A percentile compares a stretch with the other conserved stretches of the same genome.
Conservation (phyloP, 768 basidiomycete species). For the Grammothele lineata region DNA sequence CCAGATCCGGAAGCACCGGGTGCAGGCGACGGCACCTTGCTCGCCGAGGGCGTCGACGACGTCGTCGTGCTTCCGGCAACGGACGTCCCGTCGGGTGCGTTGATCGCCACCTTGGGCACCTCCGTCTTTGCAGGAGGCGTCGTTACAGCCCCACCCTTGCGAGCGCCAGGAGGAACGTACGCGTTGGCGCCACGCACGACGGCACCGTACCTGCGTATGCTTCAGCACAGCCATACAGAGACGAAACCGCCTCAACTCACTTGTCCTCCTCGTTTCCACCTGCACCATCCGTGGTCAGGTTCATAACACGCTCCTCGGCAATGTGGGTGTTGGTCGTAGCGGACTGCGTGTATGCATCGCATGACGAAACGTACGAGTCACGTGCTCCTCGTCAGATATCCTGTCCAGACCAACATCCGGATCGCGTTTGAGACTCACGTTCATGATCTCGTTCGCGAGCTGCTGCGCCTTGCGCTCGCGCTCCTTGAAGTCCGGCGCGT, state of each 20-base stretch:
- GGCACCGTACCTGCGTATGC: conserved; percentile 71
- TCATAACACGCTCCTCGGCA: conserved; percentile 77
- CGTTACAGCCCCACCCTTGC: conserved; percentile 31
- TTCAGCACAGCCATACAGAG: conserved; percentile 22
- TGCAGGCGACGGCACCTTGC: conserved; percentile 43
- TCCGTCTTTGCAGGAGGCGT: conserved; percentile 38
- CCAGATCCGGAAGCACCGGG: conserved; percentile 7
- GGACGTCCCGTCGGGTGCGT: conserved; percentile 69
- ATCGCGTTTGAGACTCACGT: conserved; percentile 44
- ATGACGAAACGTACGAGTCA: neutral
- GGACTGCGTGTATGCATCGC: conserved; percentile 43
- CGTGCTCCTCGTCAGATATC: neutral
- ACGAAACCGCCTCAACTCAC: conserved; percentile 38
- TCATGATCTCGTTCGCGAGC: conserved; percentile 88
- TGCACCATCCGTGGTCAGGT: conserved; percentile 59
- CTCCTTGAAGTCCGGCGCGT: conserved; percentile 81
- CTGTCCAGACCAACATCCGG: neutral
- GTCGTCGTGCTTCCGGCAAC: conserved; percentile 54
- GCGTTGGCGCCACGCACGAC: conserved; percentile 86
- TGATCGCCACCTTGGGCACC: conserved; percentile 70
- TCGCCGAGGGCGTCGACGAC: conserved; percentile 48
- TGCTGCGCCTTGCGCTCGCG: conserved; percentile 82
- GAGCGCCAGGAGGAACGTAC: conserved; percentile 91
- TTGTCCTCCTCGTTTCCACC: conserved; percentile 94
- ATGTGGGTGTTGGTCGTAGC: conserved; percentile 75